Percentiles rank a stretch among this genome's conserved stretches.
phyloP scores from a whole-genome alignment of 2,329 filamentous ascomycete genomes.

The Leptographium radiaticola region DNA sequence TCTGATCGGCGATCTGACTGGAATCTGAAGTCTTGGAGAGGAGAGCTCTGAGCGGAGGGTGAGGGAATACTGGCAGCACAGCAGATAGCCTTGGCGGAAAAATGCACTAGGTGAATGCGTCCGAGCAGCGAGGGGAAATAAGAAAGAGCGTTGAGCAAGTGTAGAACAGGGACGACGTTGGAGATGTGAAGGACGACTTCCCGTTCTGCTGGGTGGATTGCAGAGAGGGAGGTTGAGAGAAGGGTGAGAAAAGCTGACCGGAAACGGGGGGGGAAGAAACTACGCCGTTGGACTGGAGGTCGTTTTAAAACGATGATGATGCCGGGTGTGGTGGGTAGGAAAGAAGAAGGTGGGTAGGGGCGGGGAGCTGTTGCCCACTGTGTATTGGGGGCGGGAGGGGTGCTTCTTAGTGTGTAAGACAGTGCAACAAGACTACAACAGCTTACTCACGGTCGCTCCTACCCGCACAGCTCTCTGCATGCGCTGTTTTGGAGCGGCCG shows the following conservation, averaged over 20 bases:
- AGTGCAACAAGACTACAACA: background rate
- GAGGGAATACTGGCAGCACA: background rate
- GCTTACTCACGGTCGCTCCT: conserved; percentile 4
- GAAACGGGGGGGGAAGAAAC: background rate
- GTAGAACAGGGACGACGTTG: background rate
- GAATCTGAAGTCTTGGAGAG: background rate
- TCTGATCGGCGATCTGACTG: background rate
- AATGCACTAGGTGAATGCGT: background rate
- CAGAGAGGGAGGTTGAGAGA: background rate
- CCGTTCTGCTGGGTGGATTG: background rate
- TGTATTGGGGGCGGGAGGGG: background rate
- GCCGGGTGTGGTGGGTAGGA: conserved; percentile 1
- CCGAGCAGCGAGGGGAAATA: background rate
- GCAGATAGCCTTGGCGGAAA: background rate
- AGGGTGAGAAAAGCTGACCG: background rate
- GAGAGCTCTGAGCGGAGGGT: background rate
- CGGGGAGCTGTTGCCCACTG: conserved; percentile 1
- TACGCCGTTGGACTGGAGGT: background rate
- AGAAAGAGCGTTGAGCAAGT: background rate
- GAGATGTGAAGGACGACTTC: background rate
- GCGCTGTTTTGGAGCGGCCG: background rate
- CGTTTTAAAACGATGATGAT: conserved; percentile 11
- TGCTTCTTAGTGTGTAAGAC: background rate
- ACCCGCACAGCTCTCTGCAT: background rate
- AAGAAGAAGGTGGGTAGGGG: conserved; percentile 2